A percentile compares a stretch with the other conserved stretches of the same genome.
Evolutionary conservation across 176 grass and related monocot species (phyloP).

Genomic region (Dendrocalamus sinicus): DNA sequence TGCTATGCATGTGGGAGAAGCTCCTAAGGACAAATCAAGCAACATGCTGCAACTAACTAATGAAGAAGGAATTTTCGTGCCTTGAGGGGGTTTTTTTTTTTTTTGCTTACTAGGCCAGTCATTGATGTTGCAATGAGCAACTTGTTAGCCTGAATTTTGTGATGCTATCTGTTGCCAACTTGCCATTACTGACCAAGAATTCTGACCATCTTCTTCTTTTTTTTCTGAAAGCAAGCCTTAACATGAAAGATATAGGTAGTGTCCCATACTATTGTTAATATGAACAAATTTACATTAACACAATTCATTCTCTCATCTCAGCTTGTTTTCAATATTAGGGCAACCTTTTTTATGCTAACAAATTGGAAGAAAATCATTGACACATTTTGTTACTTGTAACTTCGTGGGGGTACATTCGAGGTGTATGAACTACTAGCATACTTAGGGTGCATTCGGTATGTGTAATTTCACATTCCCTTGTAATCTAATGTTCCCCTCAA

Average conservation of each 20-base stretch:
- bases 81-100: not conserved
- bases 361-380: not conserved
- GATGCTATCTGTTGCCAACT: not conserved
- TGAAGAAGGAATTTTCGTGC: constrained; percentile 13
- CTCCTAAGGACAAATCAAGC: constrained; percentile 62
- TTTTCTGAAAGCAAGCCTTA: not conserved
- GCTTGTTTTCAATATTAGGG: not conserved
- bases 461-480: too few species aligned
- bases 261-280: not conserved
- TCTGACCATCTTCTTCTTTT: not conserved
- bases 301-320: not conserved
- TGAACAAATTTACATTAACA: not conserved
- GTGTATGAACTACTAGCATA: constrained; percentile 14
- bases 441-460: too few species aligned
- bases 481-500: too few species aligned
- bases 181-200: not conserved
- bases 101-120: not conserved
- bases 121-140: constrained; percentile 6
- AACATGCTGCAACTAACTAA: constrained; percentile 61
- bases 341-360: not conserved
- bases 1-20: constrained; percentile 89
- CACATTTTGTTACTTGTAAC: not conserved
- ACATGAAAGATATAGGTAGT: not conserved
- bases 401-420: constrained; percentile 11
- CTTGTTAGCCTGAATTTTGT: constrained; percentile 7